Evolutionary conservation across 306 rosid species (phyloP).

Genomic region (Vicia villosa): DNA sequence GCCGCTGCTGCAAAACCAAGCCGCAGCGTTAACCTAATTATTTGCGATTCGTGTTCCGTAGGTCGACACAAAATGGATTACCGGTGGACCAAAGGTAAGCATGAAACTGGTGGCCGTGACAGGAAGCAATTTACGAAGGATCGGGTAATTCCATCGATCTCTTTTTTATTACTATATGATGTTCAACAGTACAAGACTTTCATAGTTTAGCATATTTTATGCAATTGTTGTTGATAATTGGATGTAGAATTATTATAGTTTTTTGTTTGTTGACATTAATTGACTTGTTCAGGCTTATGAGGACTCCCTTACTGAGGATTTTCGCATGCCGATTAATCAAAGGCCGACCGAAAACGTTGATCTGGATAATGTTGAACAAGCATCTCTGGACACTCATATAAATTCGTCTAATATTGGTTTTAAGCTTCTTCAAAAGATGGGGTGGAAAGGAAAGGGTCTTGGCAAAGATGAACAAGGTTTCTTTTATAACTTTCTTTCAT

Average conservation of each 20-base stretch:
- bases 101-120: constrained; percentile 51
- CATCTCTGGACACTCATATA: constrained; percentile 82
- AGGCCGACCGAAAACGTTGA: constrained; percentile 96
- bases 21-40: not conserved
- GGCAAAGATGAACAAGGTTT: constrained; percentile 98
- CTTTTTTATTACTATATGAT: not conserved
- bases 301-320: constrained; percentile 68
- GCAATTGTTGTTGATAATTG: not conserved
- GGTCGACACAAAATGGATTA: constrained; percentile 55
- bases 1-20: not conserved
- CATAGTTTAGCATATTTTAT: no score
- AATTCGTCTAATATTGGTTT: constrained; percentile 85
- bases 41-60: constrained; percentile 3
- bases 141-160: constrained; percentile 44
- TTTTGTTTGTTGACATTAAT: constrained; percentile 23
- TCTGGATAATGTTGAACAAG: constrained; percentile 92
- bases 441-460: constrained; percentile 99
- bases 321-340: constrained; percentile 84
- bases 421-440: constrained; percentile 99
- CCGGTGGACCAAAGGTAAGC: constrained; percentile 56
- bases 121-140: constrained; percentile 49
- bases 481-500: constrained; percentile 3
- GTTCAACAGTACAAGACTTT: no score
- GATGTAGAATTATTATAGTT: not conserved
- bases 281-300: constrained; percentile 44